Evolutionary conservation across 2,329 filamentous ascomycete species (phyloP), one percentile per base, ranked within the genome.

Genomic region (Pyrenophora graminea): DNA sequence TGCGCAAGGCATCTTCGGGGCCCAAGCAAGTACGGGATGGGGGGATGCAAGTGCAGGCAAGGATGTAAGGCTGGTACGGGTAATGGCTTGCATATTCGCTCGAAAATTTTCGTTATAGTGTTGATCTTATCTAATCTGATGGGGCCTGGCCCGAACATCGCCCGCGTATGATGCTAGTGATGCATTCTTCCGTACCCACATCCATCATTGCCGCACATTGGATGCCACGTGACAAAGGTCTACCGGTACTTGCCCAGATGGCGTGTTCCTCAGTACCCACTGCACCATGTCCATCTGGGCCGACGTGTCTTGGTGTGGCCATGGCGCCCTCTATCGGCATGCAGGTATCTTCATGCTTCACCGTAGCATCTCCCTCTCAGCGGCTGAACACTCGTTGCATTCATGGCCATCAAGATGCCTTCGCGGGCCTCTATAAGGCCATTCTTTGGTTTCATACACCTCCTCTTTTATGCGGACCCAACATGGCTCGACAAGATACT

Each of bases 401-500:
- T 46, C 58, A 71, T 72, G 69, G 36, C 56, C 32, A 38, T 64
- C 57, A 69, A 62, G 27, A 61, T 55, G 52, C 67, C 63, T 39
- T 64, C 65, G 15, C 48, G 57, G 55, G 55, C 61, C 23, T 65
- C 62, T n/a, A 46, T 65, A 30, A 69, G 59, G 53, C 61, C 64
- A 19, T 68, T 70, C 45, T 59, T 68, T 50, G 64, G 64, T 48
- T 72, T 71, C 47, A 40, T 71, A 31, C 63, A 61, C 30, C 67
- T 73, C 17, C 63, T 73, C 33, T 69, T 70, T 51, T 72, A 72
- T 46, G 70, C 69, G 27, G 61, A 71, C 39, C 70, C 70, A 21
- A 71, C 68, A 61, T 71, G 67, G 68, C 66, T 74, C 13, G 66
- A 71, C 58, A 66, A 55, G 39, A 60, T 80, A 25, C 50, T 74